These are phyloP conservation scores for Suillus luteus DNA, from an alignment of 768 basidiomycete genomes.

Conservation along the genomic window DNA sequence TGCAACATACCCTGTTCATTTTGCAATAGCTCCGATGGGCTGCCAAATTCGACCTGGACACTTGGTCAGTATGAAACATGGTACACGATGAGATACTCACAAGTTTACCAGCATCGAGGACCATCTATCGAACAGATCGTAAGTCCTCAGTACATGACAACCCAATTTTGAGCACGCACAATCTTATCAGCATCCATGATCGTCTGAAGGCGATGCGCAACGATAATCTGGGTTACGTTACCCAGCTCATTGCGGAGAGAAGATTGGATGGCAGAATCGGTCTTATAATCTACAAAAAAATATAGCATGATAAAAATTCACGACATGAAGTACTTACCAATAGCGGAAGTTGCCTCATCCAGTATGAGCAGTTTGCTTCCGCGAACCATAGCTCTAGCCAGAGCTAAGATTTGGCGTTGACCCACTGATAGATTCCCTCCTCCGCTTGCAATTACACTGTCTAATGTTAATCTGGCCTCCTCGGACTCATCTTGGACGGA, in stretches of 20 bases:
- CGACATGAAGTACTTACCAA: slow-evolving; percentile 3
- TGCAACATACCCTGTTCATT: slow-evolving; percentile 54
- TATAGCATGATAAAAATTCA: not conserved
- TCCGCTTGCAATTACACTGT: slow-evolving; percentile 45
- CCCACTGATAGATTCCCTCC: slow-evolving; percentile 56
- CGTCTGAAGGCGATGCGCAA: slow-evolving; percentile 59
- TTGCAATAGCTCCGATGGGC: slow-evolving; percentile 50
- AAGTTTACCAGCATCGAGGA: slow-evolving; percentile 43
- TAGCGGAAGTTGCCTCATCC: slow-evolving; percentile 46
- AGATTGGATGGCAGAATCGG: slow-evolving; percentile 57
- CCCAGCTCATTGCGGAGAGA: slow-evolving; percentile 50
- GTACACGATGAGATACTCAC: slow-evolving; percentile 29
- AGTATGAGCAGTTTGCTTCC: slow-evolving; percentile 57
- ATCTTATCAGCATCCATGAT: slow-evolving; percentile 67
- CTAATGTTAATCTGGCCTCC: slow-evolving; percentile 42
- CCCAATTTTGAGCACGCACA: slow-evolving; percentile 28
- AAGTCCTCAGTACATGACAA: slow-evolving; percentile 8
- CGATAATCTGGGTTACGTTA: slow-evolving; percentile 54
- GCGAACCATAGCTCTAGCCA: slow-evolving; percentile 61
- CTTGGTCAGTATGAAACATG: slow-evolving; percentile 5
- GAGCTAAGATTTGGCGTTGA: slow-evolving; percentile 59
- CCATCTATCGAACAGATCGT: slow-evolving; percentile 34
- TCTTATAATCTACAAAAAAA: slow-evolving; percentile 48
- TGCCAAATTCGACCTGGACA: slow-evolving; percentile 49
- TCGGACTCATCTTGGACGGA: slow-evolving; percentile 40